Evolutionary conservation across 345 rosid species (phyloP), one percentile per base, ranked within the genome.

Genomic region (Eucalyptus tenuipes): DNA sequence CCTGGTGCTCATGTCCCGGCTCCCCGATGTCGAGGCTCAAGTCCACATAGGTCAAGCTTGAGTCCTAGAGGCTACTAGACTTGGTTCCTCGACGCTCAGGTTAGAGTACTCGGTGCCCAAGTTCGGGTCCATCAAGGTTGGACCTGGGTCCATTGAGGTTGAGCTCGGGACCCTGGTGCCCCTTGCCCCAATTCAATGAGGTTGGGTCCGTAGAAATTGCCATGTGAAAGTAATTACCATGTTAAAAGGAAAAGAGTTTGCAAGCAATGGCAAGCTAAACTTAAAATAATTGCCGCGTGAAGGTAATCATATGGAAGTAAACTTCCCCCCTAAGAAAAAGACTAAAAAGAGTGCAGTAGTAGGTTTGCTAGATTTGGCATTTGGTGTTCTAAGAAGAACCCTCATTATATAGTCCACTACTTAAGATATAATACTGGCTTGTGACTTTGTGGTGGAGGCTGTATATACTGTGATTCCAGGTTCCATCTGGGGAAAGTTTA

Each of bases 121-220:
- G 29, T 55, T 22, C 1, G 13, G 2, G 61, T 55, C 29, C 61
- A 55, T 55, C 1, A 2, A 55, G 29, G 1, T 24, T 55, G 27
- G 13, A 10, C 13, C 0, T 0, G 1, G 13, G n/a, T 27, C 31
- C 31, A 59, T 0, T 5, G 68, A 61, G 16, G 33, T 61, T 0
- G 16, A 6, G 1, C 33, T 61, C 1, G 0, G 2, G 33, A 61
- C 16, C 13, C 14, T 0, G 1, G 8, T 59, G 16, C 68, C 29
- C 29, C 29, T 55, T 55, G 29, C 61, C 29, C 6, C 0, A 0
- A 55, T 55, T 24, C 61, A 55, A 22, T 4, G 6, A 55, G 61
- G 29, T 55, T 0, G 3, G 29, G 29, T 0, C 61, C 3, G 0
- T 55, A 55, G 61, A 55, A 55, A 55, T 55, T 55, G 29, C 3